These are phyloP conservation scores for Straminergon stramineum DNA, from an alignment of 225 moss, liverwort and hornwort genomes.

Conservation along the genomic window DNA sequence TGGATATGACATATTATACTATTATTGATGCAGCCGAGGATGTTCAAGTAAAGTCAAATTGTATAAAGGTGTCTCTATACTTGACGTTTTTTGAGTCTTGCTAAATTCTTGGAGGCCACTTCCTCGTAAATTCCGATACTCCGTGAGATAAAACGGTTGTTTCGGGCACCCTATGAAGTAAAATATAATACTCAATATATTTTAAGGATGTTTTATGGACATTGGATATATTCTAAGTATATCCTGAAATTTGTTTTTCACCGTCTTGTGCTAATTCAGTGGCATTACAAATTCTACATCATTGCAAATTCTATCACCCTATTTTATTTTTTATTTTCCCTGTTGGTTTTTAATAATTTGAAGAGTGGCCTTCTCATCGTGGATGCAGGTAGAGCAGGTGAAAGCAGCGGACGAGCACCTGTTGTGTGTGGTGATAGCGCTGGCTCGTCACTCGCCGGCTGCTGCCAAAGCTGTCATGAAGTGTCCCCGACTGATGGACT, in stretches of 20 bases:
- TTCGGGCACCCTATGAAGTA: neutral
- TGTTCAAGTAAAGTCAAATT: too few relatives aligned
- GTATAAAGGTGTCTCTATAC: neutral
- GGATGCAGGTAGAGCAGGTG: constrained; percentile 53
- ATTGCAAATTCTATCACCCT: neutral
- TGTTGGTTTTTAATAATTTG: neutral
- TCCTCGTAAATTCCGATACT: neutral
- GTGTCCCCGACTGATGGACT: constrained; percentile 68
- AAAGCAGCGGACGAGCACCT: constrained; percentile 56
- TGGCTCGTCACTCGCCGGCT: constrained; percentile 75
- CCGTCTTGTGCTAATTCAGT: neutral
- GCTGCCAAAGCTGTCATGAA: constrained; percentile 74
- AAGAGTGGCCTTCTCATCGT: neutral
- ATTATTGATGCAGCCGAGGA: too few relatives aligned
- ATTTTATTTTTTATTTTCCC: neutral
- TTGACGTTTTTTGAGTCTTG: neutral
- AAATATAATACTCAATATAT: neutral
- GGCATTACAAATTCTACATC: neutral
- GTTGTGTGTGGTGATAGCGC: constrained; percentile 54
- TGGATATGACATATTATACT: too few relatives aligned
- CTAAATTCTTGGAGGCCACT: neutral
- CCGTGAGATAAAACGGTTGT: neutral
- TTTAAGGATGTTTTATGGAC: neutral
- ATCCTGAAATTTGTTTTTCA: neutral
- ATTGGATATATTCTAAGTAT: neutral